A percentile compares a stretch with the other conserved stretches of the same genome.
Evolutionary conservation across 768 basidiomycete species (phyloP).

Genomic region (Amanita rubescens): DNA sequence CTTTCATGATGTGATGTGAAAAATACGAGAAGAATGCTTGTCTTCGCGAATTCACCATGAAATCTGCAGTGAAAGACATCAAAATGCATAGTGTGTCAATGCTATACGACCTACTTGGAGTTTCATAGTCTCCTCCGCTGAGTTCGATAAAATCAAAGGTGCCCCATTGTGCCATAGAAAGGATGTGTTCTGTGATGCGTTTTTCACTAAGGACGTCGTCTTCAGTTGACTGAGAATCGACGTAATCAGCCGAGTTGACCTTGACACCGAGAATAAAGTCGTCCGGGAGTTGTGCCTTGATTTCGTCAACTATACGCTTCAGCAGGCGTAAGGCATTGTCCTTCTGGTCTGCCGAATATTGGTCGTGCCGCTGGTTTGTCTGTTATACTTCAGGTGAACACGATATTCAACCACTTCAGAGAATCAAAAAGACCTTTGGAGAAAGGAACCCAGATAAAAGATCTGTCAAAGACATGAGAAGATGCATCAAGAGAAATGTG

Average conservation of each 20-base stretch:
- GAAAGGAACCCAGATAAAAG: not conserved
- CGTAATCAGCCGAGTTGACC: slow-evolving; percentile 74
- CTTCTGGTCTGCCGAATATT: slow-evolving; percentile 36
- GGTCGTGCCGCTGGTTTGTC: slow-evolving; percentile 50
- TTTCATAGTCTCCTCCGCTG: slow-evolving; percentile 82
- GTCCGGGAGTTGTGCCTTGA: slow-evolving; percentile 44
- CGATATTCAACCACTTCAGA: not conserved
- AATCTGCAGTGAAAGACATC: slow-evolving; percentile 27
- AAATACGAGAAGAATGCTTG: slow-evolving; percentile 73
- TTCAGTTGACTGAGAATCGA: slow-evolving; percentile 20
- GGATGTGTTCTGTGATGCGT: slow-evolving; percentile 53
- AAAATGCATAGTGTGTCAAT: not conserved
- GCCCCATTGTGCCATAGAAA: slow-evolving; percentile 54
- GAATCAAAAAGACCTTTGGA: not conserved
- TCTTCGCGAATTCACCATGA: slow-evolving; percentile 37
- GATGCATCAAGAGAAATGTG: not conserved
- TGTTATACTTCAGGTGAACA: slow-evolving; percentile 6
- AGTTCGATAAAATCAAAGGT: slow-evolving; percentile 81
- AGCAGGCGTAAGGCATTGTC: slow-evolving; percentile 50
- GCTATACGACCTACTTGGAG: slow-evolving; percentile 42
- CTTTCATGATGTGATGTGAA: slow-evolving; percentile 45
- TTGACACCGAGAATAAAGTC: slow-evolving; percentile 76
- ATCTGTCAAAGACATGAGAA: not conserved
- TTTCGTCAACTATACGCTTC: slow-evolving; percentile 42
- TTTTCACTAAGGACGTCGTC: slow-evolving; percentile 24